Conservation (phyloP, 345 rosid genomes). For the Camelina hispida region DNA sequence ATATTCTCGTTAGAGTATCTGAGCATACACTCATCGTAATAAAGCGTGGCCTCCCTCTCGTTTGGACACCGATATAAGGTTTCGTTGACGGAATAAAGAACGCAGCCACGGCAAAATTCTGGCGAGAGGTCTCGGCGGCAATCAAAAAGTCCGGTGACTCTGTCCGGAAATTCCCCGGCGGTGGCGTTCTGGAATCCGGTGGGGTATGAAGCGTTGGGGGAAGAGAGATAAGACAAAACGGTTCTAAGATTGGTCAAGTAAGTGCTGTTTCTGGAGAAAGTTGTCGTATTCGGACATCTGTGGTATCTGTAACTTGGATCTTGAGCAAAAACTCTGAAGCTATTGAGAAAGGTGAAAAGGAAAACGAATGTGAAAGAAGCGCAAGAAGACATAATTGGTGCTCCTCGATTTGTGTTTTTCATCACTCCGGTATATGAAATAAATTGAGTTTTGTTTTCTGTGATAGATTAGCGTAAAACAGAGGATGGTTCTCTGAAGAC, state of each 20-base stretch:
- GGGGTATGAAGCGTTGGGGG: background rate
- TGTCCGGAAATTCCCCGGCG: slow-evolving; percentile 28
- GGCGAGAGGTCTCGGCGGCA: slow-evolving; percentile 29
- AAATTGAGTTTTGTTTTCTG: no score
- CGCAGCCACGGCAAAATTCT: slow-evolving; percentile 43
- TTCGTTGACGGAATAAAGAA: background rate
- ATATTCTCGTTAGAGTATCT: slow-evolving; percentile 24
- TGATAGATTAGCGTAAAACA: no score
- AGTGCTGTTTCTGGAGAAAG: slow-evolving; percentile 40
- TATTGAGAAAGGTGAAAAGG: background rate
- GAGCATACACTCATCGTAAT: slow-evolving; percentile 47
- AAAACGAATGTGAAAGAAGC: background rate
- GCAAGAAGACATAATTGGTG: background rate
- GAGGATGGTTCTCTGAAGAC: no score
- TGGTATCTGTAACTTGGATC: background rate
- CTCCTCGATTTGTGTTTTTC: background rate
- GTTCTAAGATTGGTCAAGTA: slow-evolving; percentile 41
- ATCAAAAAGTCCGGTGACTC: slow-evolving; percentile 40
- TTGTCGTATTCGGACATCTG: background rate
- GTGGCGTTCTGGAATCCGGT: slow-evolving; percentile 28
- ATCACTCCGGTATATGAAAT: background rate
- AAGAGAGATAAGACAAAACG: slow-evolving; percentile 36
- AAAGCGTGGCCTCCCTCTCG: slow-evolving; percentile 28
- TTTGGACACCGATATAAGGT: slow-evolving; percentile 33
- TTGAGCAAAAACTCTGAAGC: slow-evolving; percentile 34